Evolutionary conservation across 192 early-diverging fungal genomes (phyloP).

Genomic region (Martensiomyces pterosporus): DNA sequence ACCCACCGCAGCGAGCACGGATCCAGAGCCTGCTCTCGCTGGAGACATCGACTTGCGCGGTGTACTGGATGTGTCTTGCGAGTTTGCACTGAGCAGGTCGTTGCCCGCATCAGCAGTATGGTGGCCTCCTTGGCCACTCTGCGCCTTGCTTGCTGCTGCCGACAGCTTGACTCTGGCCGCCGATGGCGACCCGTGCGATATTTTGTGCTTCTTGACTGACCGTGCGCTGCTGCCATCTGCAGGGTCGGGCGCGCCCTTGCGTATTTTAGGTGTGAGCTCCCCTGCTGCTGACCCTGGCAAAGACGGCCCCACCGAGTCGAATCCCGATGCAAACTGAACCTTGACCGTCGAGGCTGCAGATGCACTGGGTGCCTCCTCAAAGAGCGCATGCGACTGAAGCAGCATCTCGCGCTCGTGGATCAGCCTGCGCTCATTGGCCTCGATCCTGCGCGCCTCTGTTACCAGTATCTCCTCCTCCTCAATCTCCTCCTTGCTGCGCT

Average conservation of each 20-base stretch:
- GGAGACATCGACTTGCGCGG: constrained; percentile 34
- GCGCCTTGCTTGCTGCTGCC: constrained; percentile 13
- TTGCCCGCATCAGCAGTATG: neutral
- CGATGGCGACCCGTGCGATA: constrained; percentile 5
- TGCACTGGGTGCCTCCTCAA: constrained; percentile 30
- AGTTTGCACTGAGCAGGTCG: neutral
- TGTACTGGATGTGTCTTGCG: neutral
- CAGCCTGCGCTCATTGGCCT: constrained; percentile 74
- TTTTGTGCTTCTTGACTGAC: constrained; percentile 40
- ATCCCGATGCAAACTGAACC: constrained; percentile 42
- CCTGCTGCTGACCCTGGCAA: constrained; percentile 1
- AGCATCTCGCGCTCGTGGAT: constrained; percentile 76
- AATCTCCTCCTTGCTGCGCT: constrained; percentile 71
- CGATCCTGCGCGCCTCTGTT: constrained; percentile 74
- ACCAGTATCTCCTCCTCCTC: constrained; percentile 82
- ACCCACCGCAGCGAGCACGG: constrained; percentile 1
- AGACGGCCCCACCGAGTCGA: constrained; percentile 15
- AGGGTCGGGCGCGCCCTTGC: constrained; percentile 34
- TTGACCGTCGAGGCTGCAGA: constrained; percentile 24
- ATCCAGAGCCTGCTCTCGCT: too few species aligned
- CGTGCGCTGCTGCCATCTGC: constrained; percentile 7
- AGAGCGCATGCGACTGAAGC: constrained; percentile 55
- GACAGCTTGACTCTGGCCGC: too few species aligned
- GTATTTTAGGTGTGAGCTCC: constrained; percentile 17
- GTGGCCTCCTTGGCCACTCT: constrained; percentile 3